phyloP scores from a whole-genome alignment of 139 green algal species.

The Tetraselmis striata region DNA sequence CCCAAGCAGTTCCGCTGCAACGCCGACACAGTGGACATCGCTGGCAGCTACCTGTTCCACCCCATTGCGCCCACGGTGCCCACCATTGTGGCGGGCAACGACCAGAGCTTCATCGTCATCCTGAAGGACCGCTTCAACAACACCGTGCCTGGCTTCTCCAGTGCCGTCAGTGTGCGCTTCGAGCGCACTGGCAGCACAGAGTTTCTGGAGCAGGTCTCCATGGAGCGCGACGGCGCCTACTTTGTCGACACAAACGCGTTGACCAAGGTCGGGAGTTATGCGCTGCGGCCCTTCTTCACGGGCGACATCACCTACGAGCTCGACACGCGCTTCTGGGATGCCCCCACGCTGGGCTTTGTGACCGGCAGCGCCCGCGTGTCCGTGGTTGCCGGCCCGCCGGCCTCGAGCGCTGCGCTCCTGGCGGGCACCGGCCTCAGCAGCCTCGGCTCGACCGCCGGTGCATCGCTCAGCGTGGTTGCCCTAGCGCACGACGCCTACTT shows the following conservation, averaged over 20 bases:
- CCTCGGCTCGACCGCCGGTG: not conserved
- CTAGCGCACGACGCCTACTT: not conserved
- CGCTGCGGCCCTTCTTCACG: not conserved
- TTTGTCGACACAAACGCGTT: not conserved
- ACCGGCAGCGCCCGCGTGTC: not conserved
- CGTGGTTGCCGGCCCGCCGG: not conserved
- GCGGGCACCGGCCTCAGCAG: not conserved
- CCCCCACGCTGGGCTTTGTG: not conserved
- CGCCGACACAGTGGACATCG: not conserved
- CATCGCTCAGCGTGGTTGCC: not conserved
- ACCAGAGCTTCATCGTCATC: not conserved
- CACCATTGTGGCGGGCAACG: not conserved
- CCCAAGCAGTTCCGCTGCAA: not conserved
- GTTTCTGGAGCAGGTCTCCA: not conserved
- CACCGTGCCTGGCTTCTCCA: not conserved
- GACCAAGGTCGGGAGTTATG: not conserved
- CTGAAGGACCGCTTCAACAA: not conserved
- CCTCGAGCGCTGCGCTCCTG: not conserved
- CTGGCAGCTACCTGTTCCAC: not conserved
- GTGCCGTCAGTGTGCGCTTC: not conserved
- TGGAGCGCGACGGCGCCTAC: not conserved
- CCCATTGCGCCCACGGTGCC: not conserved
- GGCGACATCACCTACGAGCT: not conserved
- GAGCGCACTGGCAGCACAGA: not conserved
- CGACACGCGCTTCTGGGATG: not conserved